Conservation (phyloP, 2,329 filamentous ascomycete species). For the Helicocarpus griseus region DNA sequence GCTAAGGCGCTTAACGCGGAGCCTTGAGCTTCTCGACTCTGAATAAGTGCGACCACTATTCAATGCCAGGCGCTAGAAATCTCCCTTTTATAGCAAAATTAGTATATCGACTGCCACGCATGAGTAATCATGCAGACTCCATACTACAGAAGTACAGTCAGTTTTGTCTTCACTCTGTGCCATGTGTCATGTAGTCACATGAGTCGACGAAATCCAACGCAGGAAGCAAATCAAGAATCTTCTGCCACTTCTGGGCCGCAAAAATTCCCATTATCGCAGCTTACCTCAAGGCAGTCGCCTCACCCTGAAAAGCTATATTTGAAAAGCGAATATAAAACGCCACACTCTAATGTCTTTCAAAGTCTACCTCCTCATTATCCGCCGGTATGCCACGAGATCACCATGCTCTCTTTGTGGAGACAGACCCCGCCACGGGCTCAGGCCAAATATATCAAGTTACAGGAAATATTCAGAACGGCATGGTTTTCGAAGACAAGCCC, state of each 20-base stretch:
- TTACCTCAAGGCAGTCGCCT: no score
- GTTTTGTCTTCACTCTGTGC: no score
- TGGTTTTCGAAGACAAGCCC: slow-evolving; percentile 17
- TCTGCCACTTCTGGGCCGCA: no score
- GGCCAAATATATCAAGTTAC: slow-evolving; percentile 20
- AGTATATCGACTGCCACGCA: background rate
- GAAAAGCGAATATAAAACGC: background rate
- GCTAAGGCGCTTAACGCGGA: background rate
- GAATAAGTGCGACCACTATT: background rate
- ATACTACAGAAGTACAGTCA: no score
- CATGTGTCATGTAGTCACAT: no score
- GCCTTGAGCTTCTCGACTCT: background rate
- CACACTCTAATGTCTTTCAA: slow-evolving; percentile 11
- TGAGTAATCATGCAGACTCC: no score
- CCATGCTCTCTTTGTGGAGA: slow-evolving; percentile 19
- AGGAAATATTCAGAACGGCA: slow-evolving; percentile 23
- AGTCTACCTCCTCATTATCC: slow-evolving; percentile 13
- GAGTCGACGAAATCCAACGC: no score
- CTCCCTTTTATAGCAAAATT: background rate
- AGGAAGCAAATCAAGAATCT: no score
- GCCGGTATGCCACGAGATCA: slow-evolving; percentile 18
- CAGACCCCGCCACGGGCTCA: slow-evolving; percentile 8
- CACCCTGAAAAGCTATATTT: background rate
- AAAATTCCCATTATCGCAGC: no score
- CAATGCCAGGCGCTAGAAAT: background rate